Base-by-base conservation (phyloP, 2,329 filamentous ascomycete species). In the Xylariaceae sp. region DNA sequence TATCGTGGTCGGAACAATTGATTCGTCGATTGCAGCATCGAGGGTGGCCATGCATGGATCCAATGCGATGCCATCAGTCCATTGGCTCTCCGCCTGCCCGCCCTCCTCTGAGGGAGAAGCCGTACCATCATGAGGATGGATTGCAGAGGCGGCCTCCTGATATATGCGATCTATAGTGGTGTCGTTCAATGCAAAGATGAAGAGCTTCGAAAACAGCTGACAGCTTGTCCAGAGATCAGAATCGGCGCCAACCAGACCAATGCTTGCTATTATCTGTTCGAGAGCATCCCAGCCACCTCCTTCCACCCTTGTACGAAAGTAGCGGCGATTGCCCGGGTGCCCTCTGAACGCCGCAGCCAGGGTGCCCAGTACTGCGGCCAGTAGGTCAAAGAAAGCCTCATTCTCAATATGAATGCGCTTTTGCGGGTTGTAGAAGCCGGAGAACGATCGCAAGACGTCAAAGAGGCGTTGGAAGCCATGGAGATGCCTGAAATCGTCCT, bases 301-400 rank as follows among this genome's bases (percentile, higher is more conserved):
- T 60, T 89, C 83, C 35, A 95, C 85, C 65, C 85, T 82, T 65
- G 86, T 87, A 60, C 85, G 83, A 72, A 97, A 97, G 76, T 93
- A 97, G 66, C 89, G 85, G 69, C 88, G 84, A 74, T 97, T 99
- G 17, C 92, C 93, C 51, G 88, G 81, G 73, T 97, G 92, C 51
- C 86, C 85, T 56, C 85, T 83, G 65, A 99, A 82, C 11, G 86
- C 86, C 52, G 88, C 87, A 1, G 89, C 87, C 34, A 97, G 76
- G 11, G 94, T 84, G 37, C 85, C 85, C 45, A 94, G 77, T n/a
- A 88, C 81, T 7, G 82, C 82, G 68, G 91, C 84, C 15, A 96
- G 77, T 15, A 93, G 77, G 61, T 83, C 81, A 68, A 91, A 89
- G 59, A 90, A 78, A 50, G 80, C 79, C 58, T 79, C 76, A 71